Percentiles rank a stretch among this genome's conserved stretches.
phyloP scores from a whole-genome alignment of 2,329 filamentous ascomycete genomes.

The Pseudogymnoascus sp. region DNA sequence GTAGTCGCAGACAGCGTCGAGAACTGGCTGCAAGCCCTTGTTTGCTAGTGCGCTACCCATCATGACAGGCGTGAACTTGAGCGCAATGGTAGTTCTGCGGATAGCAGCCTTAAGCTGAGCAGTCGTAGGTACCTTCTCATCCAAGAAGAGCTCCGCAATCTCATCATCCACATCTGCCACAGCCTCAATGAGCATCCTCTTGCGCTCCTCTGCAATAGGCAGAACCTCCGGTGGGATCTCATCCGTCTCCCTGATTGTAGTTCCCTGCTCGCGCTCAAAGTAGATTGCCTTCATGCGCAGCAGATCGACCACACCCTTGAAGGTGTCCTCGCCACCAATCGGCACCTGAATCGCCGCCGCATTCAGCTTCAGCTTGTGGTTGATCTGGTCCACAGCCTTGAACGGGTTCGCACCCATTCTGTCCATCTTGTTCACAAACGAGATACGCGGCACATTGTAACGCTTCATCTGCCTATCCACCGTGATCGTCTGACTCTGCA shows the following conservation, averaged over 20 bases:
- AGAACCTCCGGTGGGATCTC: constrained; percentile 75
- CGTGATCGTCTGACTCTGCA: constrained; percentile 96
- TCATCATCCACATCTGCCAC: constrained; percentile 96
- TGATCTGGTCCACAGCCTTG: constrained; percentile 97
- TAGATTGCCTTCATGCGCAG: constrained; percentile 90
- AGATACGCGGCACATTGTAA: constrained; percentile 92
- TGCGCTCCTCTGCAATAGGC: constrained; percentile 71
- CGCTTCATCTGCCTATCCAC: constrained; percentile 98
- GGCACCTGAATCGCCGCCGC: constrained; percentile 92
- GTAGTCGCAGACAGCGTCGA: constrained; percentile 93
- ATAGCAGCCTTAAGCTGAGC: constrained; percentile 89
- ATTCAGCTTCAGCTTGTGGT: constrained; percentile 85
- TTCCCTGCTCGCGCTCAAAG: constrained; percentile 77
- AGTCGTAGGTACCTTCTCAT: constrained; percentile 70
- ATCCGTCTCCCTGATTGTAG: constrained; percentile 65
- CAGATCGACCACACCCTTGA: constrained; percentile 86
- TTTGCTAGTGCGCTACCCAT: constrained; percentile 95
- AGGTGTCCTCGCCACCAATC: constrained; percentile 85
- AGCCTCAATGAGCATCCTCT: constrained; percentile 82
- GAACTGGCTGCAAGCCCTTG: constrained; percentile 91
- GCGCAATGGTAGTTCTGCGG: constrained; percentile 75
- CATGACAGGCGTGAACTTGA: constrained; percentile 89
- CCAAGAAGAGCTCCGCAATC: constrained; percentile 89
- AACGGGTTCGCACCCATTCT: constrained; percentile 97
- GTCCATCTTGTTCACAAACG: constrained; percentile 99